Evolutionary conservation across 140 eudicot genomes (phyloP).

Genomic region (Oenanthe javanica): DNA sequence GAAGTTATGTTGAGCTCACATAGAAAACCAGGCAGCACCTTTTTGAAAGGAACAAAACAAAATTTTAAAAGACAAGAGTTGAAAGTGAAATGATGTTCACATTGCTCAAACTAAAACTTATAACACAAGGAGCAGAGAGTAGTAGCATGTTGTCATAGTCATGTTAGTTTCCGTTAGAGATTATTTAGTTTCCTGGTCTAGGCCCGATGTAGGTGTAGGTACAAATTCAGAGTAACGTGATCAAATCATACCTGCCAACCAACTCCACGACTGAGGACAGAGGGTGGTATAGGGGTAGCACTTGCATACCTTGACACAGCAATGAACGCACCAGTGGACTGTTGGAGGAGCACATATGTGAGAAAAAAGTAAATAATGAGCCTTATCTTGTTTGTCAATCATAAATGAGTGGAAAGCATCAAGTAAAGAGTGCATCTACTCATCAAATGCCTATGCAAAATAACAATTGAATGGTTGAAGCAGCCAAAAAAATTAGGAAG

Average conservation of each 20-base stretch:
- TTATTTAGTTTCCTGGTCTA: background rate
- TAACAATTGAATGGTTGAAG: background rate
- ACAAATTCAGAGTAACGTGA: background rate
- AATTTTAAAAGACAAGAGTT: background rate
- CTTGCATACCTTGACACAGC: slow-evolving; percentile 93
- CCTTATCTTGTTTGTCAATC: background rate
- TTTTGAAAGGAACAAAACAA: background rate
- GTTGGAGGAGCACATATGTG: slow-evolving; percentile 6
- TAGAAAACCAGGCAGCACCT: background rate
- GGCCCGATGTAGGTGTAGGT: background rate
- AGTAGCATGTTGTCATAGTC: background rate
- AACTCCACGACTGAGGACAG: slow-evolving; percentile 94
- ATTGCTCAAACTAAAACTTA: background rate
- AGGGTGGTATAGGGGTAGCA: slow-evolving; percentile 92
- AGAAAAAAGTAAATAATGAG: background rate
- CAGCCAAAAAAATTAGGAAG: background rate
- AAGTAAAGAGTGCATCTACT: background rate
- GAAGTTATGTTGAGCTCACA: background rate
- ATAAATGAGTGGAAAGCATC: background rate
- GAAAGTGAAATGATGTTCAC: background rate
- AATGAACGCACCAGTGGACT: slow-evolving; percentile 89
- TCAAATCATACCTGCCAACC: slow-evolving; percentile 85
- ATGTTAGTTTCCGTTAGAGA: background rate
- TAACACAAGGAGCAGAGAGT: background rate
- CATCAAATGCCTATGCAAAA: background rate